Percentiles rank a stretch among this genome's conserved stretches.
phyloP scores from a whole-genome alignment of 177 flowering plant genomes.

The Telopea speciosissima region DNA sequence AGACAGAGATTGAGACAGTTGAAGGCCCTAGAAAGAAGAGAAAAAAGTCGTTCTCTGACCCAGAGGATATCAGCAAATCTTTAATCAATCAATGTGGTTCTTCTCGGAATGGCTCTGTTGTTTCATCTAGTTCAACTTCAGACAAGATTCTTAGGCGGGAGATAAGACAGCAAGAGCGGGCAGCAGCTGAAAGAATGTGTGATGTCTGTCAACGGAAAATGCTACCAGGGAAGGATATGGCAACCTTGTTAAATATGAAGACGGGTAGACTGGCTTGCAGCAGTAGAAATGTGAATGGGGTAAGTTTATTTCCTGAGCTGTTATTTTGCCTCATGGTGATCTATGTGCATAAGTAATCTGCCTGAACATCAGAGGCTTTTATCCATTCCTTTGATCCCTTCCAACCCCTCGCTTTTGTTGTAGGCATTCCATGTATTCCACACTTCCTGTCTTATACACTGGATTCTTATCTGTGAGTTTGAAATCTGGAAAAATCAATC shows the following conservation, averaged over 20 bases:
- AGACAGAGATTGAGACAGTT: slow-evolving; percentile 18
- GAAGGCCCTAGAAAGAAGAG: slow-evolving; percentile 33
- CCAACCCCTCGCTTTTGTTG: slow-evolving; percentile 6
- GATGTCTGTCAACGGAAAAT: slow-evolving; percentile 79
- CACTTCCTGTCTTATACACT: slow-evolving; percentile 83
- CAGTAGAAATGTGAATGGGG: slow-evolving; percentile 87
- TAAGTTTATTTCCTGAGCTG: slow-evolving; percentile 16
- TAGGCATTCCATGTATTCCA: slow-evolving; percentile 95
- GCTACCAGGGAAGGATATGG: slow-evolving; percentile 90
- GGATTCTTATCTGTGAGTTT: slow-evolving; percentile 79
- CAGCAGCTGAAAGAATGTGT: slow-evolving; percentile 70
- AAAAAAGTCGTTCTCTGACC: slow-evolving; percentile 58
- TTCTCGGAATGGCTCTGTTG: slow-evolving; percentile 40
- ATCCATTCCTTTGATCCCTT: background rate
- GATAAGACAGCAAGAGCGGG: slow-evolving; percentile 56
- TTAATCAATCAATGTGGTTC: slow-evolving; percentile 39
- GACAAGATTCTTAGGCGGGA: slow-evolving; percentile 56
- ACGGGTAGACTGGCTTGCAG: slow-evolving; percentile 83
- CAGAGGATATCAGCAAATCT: slow-evolving; percentile 49
- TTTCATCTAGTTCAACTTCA: slow-evolving; percentile 28
- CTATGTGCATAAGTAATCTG: background rate
- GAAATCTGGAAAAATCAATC: slow-evolving; percentile 40
- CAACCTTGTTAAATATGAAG: slow-evolving; percentile 67
- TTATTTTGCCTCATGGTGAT: background rate
- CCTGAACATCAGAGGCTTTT: background rate